Conservation (phyloP, 345 rosid genomes). For the Eucalyptus brandiana region DNA sequence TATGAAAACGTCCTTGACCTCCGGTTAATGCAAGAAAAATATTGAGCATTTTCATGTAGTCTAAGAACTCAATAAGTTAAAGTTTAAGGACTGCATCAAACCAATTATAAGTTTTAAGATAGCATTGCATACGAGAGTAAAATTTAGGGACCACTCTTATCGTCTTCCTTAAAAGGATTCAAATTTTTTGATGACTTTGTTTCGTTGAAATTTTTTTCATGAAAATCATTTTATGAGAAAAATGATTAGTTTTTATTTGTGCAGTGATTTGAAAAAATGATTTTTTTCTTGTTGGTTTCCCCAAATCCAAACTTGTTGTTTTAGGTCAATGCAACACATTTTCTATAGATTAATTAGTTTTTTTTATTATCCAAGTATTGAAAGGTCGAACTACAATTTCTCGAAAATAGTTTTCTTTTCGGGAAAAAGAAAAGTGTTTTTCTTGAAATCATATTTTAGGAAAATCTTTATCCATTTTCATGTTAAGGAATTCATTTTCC, state of each 20-base stretch:
- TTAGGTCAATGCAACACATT: background rate
- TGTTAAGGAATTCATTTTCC: background rate
- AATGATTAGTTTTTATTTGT: background rate
- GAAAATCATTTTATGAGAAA: background rate
- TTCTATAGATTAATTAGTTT: fast-evolving
- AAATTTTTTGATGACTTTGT: no score
- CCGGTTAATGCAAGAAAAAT: fast-evolving
- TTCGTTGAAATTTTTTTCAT: background rate
- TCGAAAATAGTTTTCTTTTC: background rate
- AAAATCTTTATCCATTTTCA: background rate
- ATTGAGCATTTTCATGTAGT: fast-evolving
- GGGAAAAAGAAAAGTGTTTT: fast-evolving
- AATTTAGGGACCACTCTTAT: no score
- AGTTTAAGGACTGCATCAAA: fast-evolving
- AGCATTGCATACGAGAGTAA: fast-evolving
- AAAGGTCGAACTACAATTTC: background rate
- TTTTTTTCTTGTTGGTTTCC: background rate
- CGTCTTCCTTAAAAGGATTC: background rate
- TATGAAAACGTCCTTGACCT: no score
- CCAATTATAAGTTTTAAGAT: no score
- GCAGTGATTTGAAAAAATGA: fast-evolving
- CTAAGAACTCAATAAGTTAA: fast-evolving
- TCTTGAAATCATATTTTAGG: background rate
- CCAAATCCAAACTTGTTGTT: background rate
- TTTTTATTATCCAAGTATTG: background rate